A percentile compares a stretch with the other conserved stretches of the same genome.
Evolutionary conservation across 2,329 filamentous ascomycete species (phyloP).

Genomic region (Metarhizium sp.): DNA sequence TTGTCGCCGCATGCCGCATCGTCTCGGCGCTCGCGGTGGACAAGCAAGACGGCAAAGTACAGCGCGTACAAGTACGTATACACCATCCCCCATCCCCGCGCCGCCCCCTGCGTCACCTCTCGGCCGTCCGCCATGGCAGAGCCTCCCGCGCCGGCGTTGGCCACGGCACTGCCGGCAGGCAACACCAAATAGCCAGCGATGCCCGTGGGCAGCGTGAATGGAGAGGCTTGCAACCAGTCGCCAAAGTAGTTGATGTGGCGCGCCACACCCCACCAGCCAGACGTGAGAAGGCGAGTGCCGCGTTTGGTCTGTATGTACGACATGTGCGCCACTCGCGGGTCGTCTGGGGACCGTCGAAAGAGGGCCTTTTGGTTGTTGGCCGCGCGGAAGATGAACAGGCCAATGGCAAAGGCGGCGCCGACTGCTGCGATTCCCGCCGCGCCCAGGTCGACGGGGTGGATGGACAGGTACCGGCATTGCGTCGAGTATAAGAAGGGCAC

Average conservation of each 20-base stretch:
- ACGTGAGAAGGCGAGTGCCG: conserved; percentile 68
- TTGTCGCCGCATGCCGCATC: conserved; percentile 80
- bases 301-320: conserved; percentile 74
- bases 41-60: conserved; percentile 74
- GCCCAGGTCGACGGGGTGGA: conserved; percentile 69
- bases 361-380: conserved; percentile 86
- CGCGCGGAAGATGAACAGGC: conserved; percentile 79
- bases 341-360: conserved; percentile 78
- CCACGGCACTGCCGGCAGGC: conserved; percentile 31
- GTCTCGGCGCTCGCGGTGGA: conserved; percentile 76
- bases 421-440: conserved; percentile 52
- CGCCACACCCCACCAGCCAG: conserved; percentile 85
- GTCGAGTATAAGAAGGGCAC: conserved; percentile 79
- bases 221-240: conserved; percentile 85
- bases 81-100: conserved; percentile 71
- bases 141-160: conserved; percentile 30
- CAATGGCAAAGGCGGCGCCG: conserved; percentile 52
- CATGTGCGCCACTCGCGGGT: conserved; percentile 66
- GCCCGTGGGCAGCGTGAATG: conserved; percentile 76
- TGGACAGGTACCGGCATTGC: conserved; percentile 72
- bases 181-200: conserved; percentile 68
- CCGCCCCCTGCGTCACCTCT: conserved; percentile 58
- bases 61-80: conserved; percentile 88
- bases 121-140: conserved; percentile 47
- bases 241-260: conserved; percentile 92